These are phyloP conservation scores for Komagataella mondaviorum DNA, from an alignment of 805 yeast species.

Conservation along the genomic window DNA sequence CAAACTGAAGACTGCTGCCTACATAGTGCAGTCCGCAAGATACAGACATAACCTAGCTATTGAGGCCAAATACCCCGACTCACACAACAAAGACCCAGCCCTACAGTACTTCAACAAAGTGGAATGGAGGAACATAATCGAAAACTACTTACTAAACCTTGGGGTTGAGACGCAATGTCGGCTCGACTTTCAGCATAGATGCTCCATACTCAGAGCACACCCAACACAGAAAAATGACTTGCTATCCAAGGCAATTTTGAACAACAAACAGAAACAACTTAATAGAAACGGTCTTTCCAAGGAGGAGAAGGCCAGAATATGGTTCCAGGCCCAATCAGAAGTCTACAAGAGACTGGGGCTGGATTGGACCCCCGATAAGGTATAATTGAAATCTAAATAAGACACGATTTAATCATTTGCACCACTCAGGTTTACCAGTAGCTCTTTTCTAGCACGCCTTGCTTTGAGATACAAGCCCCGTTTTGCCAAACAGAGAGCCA, in stretches of 20 bases:
- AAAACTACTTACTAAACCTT: conserved; percentile 48
- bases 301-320: conserved; percentile 43
- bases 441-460: no score
- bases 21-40: conserved; percentile 46
- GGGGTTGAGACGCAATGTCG: conserved; percentile 66
- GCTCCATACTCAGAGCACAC: conserved; percentile 26
- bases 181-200: conserved; percentile 40
- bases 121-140: conserved; percentile 67
- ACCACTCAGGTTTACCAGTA: not conserved
- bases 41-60: conserved; percentile 23
- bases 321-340: conserved; percentile 51
- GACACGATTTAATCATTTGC: not conserved
- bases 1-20: conserved; percentile 44
- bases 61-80: conserved; percentile 10
- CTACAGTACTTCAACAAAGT: conserved; percentile 13
- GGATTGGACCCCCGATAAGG: conserved; percentile 40
- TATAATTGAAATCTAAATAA: not conserved
- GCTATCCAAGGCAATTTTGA: conserved; percentile 6
- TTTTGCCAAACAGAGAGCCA: not conserved
- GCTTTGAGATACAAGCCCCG: no score
- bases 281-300: conserved; percentile 27
- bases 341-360: conserved; percentile 47
- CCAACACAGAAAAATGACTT: conserved; percentile 21
- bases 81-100: conserved; percentile 8
- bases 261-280: conserved; percentile 8